Evolutionary conservation across 2,329 filamentous ascomycete species (phyloP).

Genomic region (Arthrobotrys musiformis): DNA sequence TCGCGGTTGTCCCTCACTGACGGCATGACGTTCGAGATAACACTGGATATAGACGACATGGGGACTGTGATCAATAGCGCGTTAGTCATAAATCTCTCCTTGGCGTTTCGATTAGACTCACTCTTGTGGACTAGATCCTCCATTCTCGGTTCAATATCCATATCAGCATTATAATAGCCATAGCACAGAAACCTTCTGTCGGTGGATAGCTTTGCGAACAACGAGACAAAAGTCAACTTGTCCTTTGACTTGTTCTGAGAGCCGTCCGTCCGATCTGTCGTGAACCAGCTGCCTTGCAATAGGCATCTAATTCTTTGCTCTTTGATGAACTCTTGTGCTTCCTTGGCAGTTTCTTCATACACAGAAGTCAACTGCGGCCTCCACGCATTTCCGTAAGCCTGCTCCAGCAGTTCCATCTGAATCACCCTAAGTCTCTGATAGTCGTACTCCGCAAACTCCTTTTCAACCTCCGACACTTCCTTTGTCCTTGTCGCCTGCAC

Average conservation of each 20-base stretch:
- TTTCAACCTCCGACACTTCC: constrained; percentile 86
- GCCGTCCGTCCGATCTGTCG: constrained; percentile 60
- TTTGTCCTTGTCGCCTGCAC: constrained; percentile 83
- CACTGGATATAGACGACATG: constrained; percentile 45
- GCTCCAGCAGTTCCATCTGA: constrained; percentile 91
- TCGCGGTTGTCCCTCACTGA: constrained; percentile 58
- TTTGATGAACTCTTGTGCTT: constrained; percentile 94
- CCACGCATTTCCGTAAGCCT: constrained; percentile 95
- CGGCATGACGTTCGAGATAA: constrained; percentile 46
- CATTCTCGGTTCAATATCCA: constrained; percentile 74
- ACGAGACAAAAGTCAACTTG: constrained; percentile 71
- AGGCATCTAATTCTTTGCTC: constrained; percentile 93
- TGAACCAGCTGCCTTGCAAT: constrained; percentile 89
- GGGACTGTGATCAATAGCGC: constrained; percentile 13
- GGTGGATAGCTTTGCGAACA: constrained; percentile 88
- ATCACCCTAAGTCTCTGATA: constrained; percentile 80
- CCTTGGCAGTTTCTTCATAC: constrained; percentile 82
- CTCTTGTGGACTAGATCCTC: constrained; percentile 80
- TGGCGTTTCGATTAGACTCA: constrained; percentile 61
- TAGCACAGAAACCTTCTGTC: constrained; percentile 92
- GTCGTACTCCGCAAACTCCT: constrained; percentile 86
- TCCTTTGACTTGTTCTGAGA: constrained; percentile 61
- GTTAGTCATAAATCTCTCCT: background rate
- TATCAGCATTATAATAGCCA: constrained; percentile 78
- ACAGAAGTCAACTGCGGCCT: constrained; percentile 77